Evolutionary conservation across 2,329 filamentous ascomycete genomes (phyloP), one percentile per base, ranked within the genome.

Genomic region (Pseudogymnoascus sp.): DNA sequence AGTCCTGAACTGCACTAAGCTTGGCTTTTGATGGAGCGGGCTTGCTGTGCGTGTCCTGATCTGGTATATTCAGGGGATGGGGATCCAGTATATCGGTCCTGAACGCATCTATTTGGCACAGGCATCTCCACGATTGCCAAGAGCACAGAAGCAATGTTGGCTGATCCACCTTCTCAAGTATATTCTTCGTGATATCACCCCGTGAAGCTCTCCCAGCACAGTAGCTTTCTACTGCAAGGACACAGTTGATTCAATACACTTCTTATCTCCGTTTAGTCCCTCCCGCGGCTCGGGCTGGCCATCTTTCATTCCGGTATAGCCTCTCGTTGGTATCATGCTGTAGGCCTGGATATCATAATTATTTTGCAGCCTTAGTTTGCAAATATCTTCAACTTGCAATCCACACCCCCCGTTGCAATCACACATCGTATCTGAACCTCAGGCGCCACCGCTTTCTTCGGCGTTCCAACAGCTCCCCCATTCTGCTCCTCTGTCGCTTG

Each of bases 331-430:
- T 55, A 33, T 55, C 28, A 14, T 21, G 28, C 28, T 1, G 28
- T n/a, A 5, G 5, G 9, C 18, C 28, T 33, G 16, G 5, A 21
- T 18, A 31, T 31, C 8, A 21, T 18, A 18, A 9, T 8, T 21
- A 4, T 21, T 12, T 25, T 14, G 43, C 14, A 31, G 23, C 23
- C 23, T 55, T 33, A 55, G 11, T 55, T 55, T 66, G 90, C 90
- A 78, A 93, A 96, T 61, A 96, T 85, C 69, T 89, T 83, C 66
- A 96, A 83, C 67, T 87, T 90, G 71, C 87, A 78, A 77, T 96
- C 91, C 63, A 96, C 90, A 72, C 91, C 90, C 37, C 90, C 91
- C 2, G 91, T 96, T 7, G 91, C 92, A 69, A 96, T 88, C 16
- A 96, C 87, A 72, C 91, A 96, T 65, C 90, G 83, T 65, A 96